These are phyloP conservation scores for Cenococcum geophilum DNA, from an alignment of 495 filamentous ascomycete genomes.

Conservation along the genomic window DNA sequence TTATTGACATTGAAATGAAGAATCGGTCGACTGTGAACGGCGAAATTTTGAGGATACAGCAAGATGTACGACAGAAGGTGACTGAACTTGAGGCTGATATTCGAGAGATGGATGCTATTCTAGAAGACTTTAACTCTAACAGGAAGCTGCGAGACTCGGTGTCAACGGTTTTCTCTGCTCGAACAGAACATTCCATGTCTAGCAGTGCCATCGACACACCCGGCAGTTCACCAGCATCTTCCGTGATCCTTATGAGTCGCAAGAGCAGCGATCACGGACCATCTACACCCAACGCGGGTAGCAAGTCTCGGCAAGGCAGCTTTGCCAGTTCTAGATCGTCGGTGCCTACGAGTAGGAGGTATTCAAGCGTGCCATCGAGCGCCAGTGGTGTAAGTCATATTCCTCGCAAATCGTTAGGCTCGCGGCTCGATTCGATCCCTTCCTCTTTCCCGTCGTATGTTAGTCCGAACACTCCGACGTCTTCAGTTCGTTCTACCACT, in stretches of 20 bases:
- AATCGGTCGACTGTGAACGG: constrained; percentile 91
- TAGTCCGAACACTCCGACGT: constrained; percentile 27
- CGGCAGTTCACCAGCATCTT: constrained; percentile 85
- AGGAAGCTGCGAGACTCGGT: constrained; percentile 88
- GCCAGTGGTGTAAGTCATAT: constrained; percentile 37
- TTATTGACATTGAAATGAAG: constrained; percentile 88
- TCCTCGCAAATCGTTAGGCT: constrained; percentile 36
- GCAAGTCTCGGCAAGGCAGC: constrained; percentile 31
- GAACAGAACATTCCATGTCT: constrained; percentile 68
- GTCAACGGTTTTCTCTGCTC: constrained; percentile 70
- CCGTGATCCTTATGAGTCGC: constrained; percentile 51
- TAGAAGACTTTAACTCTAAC: constrained; percentile 68
- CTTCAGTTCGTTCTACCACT: constrained; percentile 15
- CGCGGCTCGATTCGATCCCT: constrained; percentile 28
- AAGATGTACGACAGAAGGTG: constrained; percentile 74
- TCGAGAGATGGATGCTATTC: constrained; percentile 60
- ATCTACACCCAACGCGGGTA: constrained; percentile 21
- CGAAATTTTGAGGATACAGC: constrained; percentile 77
- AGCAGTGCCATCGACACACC: constrained; percentile 72
- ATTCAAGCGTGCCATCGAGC: constrained; percentile 31
- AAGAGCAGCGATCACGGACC: constrained; percentile 34
- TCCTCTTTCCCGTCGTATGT: constrained; percentile 31
- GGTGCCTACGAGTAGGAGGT: constrained; percentile 21
- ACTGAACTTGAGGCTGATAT: constrained; percentile 68
- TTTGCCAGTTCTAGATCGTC: constrained; percentile 21